These are phyloP conservation scores for Aspergillus nomiae DNA, from an alignment of 2,329 filamentous ascomycete genomes.

Conservation along the genomic window DNA sequence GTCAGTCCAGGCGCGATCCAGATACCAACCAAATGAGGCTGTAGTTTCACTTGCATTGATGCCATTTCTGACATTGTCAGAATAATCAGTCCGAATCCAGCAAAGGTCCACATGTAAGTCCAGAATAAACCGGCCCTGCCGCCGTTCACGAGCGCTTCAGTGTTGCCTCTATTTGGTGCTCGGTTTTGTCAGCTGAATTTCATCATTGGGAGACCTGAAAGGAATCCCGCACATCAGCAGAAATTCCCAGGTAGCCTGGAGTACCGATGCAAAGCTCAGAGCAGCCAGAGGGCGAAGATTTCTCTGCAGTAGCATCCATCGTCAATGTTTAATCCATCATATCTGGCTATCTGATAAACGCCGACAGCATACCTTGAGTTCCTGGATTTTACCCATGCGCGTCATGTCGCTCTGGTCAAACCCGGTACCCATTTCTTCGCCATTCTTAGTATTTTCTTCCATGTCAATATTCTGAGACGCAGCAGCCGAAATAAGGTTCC, in stretches of 20 bases:
- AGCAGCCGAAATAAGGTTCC: neutral
- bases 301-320: constrained; percentile 23
- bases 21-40: neutral
- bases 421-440: constrained; percentile 11
- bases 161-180: constrained; percentile 20
- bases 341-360: neutral
- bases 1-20: neutral
- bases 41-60: constrained; percentile 32
- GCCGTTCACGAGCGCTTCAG: constrained; percentile 27
- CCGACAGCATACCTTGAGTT: constrained; percentile 26
- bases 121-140: constrained; percentile 31
- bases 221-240: constrained; percentile 31
- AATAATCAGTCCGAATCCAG: constrained; percentile 68
- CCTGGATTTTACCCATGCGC: constrained; percentile 34
- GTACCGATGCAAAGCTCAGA: constrained; percentile 37
- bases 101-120: constrained; percentile 51
- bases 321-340: neutral
- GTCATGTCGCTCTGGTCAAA: constrained; percentile 32
- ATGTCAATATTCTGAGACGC: constrained; percentile 12
- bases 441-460: neutral
- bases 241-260: constrained; percentile 41
- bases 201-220: neutral
- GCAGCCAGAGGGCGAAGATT: constrained; percentile 36
- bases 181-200: neutral
- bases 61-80: constrained; percentile 65